Percentiles rank a stretch among this genome's conserved stretches.
Conservation (phyloP, 1,284 basidiomycete genomes). For the Irpex sp. region DNA sequence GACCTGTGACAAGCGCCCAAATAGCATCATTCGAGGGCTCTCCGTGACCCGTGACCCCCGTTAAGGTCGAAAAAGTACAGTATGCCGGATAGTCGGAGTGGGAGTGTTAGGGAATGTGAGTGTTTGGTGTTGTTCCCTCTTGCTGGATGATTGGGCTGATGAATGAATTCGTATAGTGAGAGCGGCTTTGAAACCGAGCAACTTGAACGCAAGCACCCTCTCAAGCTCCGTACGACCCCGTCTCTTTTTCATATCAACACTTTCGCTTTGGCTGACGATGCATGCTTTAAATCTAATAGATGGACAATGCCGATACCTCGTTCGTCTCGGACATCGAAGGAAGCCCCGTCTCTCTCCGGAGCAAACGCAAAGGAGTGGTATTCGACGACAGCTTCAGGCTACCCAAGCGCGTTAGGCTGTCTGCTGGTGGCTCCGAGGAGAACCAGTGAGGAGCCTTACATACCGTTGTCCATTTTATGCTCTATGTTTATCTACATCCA, state of each 20-base stretch:
- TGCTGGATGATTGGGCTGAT: not conserved
- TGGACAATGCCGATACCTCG: not conserved
- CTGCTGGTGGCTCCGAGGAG: not conserved
- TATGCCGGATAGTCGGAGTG: slow-evolving; percentile 1
- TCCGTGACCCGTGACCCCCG: too few species aligned
- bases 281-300: not conserved
- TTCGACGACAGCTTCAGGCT: slow-evolving; percentile 13
- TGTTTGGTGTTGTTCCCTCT: not conserved
- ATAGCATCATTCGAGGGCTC: too few species aligned
- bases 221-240: not conserved
- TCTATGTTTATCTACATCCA: too few species aligned
- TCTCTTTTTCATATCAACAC: not conserved
- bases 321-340: slow-evolving; percentile 3
- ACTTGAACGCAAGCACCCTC: not conserved
- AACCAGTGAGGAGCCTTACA: too few species aligned
- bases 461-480: too few species aligned
- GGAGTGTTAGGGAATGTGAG: slow-evolving; percentile 1
- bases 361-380: slow-evolving; percentile 18
- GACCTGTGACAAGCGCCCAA: too few species aligned
- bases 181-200: not conserved
- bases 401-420: slow-evolving; percentile 8
- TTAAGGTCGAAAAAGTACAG: too few species aligned
- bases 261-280: not conserved
- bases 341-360: slow-evolving; percentile 16
- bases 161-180: not conserved